Evolutionary conservation across 768 basidiomycete species (phyloP).

Genomic region (Butyriboletus loyo): DNA sequence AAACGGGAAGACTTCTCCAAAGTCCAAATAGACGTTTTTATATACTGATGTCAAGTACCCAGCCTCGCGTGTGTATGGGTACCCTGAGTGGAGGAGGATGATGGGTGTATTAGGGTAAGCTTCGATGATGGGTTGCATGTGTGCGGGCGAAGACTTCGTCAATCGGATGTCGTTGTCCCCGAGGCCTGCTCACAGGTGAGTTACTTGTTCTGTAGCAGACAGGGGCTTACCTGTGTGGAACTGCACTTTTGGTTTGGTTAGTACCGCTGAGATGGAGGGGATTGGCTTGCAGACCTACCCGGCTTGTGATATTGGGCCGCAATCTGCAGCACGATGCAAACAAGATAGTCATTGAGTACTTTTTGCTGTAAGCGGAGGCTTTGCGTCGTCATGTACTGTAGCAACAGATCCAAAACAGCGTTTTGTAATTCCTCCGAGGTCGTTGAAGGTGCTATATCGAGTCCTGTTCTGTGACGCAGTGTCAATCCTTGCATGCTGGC

Average conservation of each 20-base stretch:
- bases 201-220: not conserved
- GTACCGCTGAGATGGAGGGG: not conserved
- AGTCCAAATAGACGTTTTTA: constrained; percentile 72
- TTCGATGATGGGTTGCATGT: constrained; percentile 66
- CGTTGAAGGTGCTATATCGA: constrained; percentile 44
- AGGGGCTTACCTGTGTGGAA: constrained; percentile 60
- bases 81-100: constrained; percentile 72
- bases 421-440: constrained; percentile 29
- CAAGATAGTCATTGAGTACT: constrained; percentile 62
- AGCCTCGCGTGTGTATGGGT: constrained; percentile 75
- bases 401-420: constrained; percentile 31
- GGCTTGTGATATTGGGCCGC: constrained; percentile 56
- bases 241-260: constrained; percentile 50
- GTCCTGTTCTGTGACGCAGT: constrained; percentile 48
- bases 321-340: constrained; percentile 51
- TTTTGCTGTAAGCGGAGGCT: constrained; percentile 58
- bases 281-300: constrained; percentile 36
- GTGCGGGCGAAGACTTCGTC: constrained; percentile 55
- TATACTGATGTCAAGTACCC: constrained; percentile 74
- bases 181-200: constrained; percentile 36
- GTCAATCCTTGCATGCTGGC: not conserved
- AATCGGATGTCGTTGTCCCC: constrained; percentile 72
- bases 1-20: constrained; percentile 75
- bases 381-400: constrained; percentile 34
- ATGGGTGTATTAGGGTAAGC: constrained; percentile 58